Evolutionary conservation across 352 stramenopile species (phyloP), one percentile per base, ranked within the genome.

Genomic region (Phytophthora foliorum): DNA sequence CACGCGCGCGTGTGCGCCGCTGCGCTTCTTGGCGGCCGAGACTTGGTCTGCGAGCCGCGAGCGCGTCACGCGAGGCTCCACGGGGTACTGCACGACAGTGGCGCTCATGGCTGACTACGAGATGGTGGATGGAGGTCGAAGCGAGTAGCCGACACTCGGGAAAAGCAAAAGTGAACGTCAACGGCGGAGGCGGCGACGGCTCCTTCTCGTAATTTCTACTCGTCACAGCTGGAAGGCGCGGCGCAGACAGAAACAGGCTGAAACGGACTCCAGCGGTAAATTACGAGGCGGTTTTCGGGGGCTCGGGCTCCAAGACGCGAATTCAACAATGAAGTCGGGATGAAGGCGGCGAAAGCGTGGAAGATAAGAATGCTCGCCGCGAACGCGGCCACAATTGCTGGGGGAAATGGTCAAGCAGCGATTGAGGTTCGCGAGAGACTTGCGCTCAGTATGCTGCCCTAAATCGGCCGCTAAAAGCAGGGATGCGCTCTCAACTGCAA

Each of bases 1-100:
- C n/a, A n/a, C n/a, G 49, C 84, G 82, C 39, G 79, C 69, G 48
- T 87, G 81, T 21, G 77, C 49, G 38, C 46, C 34, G 72, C 64
- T 71, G 67, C 85, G 63, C 58, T 91, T 89, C 78, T 93, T 90
- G 50, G 84, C 85, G 45, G 76, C 74, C 31, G 82, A 81, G 34
- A 93, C 85, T 50, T 89, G 75, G 51, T 91, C 81, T 36, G 75
- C 81, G 31, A 90, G 64, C 32, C 79, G 77, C 9, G 77, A 74
- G 45, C 80, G 78, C 38, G 84, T 48, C 25, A 76, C 76, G 32
- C 73, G 78, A 14, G 83, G 76, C 62, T 86, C 80, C 3, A 95
- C 65, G 10, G 86, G 88, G 72, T 93, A 93, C 67, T 93, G 86
- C 17, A 87, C 88, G 49, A 95, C 85, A 32, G 86, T 94, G 14